Evolutionary conservation across 2,329 filamentous ascomycete genomes (phyloP).

Genomic region (Macrophomina phaseolina): DNA sequence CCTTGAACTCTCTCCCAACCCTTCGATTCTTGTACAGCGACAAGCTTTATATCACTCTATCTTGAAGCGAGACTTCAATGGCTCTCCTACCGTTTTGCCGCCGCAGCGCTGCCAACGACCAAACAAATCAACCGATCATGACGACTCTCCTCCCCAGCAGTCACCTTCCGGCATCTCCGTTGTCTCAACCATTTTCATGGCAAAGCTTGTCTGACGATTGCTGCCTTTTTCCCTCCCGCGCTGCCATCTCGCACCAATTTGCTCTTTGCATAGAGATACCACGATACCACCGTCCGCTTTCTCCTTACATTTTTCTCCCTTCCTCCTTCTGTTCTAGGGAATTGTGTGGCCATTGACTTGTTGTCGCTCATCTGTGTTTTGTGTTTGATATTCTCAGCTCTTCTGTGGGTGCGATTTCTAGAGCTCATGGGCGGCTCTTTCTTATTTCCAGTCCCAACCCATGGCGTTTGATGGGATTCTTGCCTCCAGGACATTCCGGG

Average conservation of each 20-base stretch:
- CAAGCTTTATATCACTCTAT: constrained; percentile 7
- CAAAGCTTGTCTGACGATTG: constrained; percentile 6
- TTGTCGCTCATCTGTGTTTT: neutral
- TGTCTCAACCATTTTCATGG: constrained; percentile 1
- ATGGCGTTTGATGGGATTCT: constrained; percentile 4
- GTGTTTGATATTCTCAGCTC: neutral
- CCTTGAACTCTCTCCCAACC: neutral
- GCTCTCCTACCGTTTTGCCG: constrained; percentile 4
- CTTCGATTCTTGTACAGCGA: constrained; percentile 23
- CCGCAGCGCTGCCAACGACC: constrained; percentile 13
- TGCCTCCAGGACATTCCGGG: neutral
- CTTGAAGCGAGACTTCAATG: constrained; percentile 23
- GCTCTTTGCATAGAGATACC: constrained; percentile 18
- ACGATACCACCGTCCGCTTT: constrained; percentile 23
- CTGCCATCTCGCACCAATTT: constrained; percentile 15
- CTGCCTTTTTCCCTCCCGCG: constrained; percentile 17
- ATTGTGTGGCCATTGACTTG: neutral
- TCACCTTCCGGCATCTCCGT: constrained; percentile 8
- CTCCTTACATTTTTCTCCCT: neutral
- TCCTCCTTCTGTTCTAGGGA: neutral
- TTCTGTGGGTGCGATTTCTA: neutral
- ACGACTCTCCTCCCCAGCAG: constrained; percentile 23
- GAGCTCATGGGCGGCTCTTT: constrained; percentile 12
- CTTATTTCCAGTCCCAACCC: neutral
- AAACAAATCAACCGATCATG: constrained; percentile 5